Base-by-base conservation (phyloP, 2,329 filamentous ascomycete genomes). In the Hymenoscyphus albidus region DNA sequence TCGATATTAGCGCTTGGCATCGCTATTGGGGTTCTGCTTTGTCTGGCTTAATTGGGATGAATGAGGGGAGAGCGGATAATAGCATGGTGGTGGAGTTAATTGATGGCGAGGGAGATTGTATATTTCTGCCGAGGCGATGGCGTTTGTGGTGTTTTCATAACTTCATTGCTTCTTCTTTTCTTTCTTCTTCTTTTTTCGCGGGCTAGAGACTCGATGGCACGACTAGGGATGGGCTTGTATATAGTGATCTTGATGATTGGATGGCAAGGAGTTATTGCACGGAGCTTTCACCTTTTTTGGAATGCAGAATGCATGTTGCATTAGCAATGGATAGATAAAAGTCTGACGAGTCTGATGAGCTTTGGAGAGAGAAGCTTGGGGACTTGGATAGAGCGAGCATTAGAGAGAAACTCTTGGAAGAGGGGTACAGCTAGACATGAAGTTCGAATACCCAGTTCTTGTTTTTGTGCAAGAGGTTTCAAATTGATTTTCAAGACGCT, bases 1-100 rank as follows among this genome's bases (percentile, higher is more conserved):
- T 69, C 67, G 31, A 65, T 71, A 42, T 63, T 71, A 35, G 71
- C 68, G 2, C 44, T 73, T 14, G 70, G 70, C 2, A 68, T 72
- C 40, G 72, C 68, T 4, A 68, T 73, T 59, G 69, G 63, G 2
- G 64, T 70, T 9, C 62, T 70, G 55, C 32, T 71, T 48, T 70
- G 66, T 55, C 56, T 71, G 60, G 68, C 70, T n/a, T 72, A 58
- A 69, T 13, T 13, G 7, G 22, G 10, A 32, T n/a, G 27, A 57
- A 35, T 35, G 44, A 12, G 27, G 27, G 3, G n/a, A 14, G 27
- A 14, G 32, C 5, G 10, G 7, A 13, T 42, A 12, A n/a, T 54
- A 14, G 32, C 27, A 18, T 39, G 32, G 56, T 22, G 38, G 14
- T 18, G 31, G 38, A n/a, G 10, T n/a, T 58, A 58, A 58, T 35